Base-by-base conservation (phyloP, 2,329 filamentous ascomycete species). In the Spiromastix sp. region DNA sequence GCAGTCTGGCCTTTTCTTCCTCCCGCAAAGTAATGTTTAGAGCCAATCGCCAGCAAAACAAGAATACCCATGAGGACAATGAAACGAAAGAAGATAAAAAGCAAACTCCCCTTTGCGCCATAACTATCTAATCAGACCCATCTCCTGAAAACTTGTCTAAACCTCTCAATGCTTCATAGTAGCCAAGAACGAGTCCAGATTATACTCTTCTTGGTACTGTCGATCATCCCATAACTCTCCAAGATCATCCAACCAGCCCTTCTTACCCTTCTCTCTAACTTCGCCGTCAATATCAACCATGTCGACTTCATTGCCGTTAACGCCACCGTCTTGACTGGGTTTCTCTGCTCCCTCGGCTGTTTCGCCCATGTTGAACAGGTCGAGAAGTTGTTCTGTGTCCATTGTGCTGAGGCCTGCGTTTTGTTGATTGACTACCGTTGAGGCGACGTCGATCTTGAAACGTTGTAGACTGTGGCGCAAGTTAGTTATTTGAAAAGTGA, bases 401-500 rank as follows among this genome's bases (percentile, higher is more conserved):
- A 98, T 98, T 10, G 86, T 93, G 35, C 74, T 81, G 2, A 98
- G 66, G 1, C 91, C 91, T 1, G 91, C 89, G 49, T 98, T 98
- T 64, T 98, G 91, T 62, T 98, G 91, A 58, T 98, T 98, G 46
- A 98, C 93, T 4, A 98, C 91, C 0, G 93, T 98, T 34, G 83
- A 93, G 27, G 91, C 93, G 13, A 98, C 87, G 59, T 98, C 91
- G 52, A 98, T 94, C 70, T 98, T 98, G 79, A 98, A 98, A 34
- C 91, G 81, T 75, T 98, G 91, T 38, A 98, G 78, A 54, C 83
- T 93, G 47, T 32, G 8, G 22, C 12, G 20, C 30, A 28, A 32
- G 40, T 40, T 32, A 39, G 31, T 7, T 15, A 26, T 34, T 32
- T 9, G 9, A 21, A 15, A 25, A 20, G 12, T 37, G 10, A 37